Evolutionary conservation across 2,329 filamentous ascomycete genomes (phyloP), one percentile per base, ranked within the genome.

Genomic region (Aureobasidium pullulans): DNA sequence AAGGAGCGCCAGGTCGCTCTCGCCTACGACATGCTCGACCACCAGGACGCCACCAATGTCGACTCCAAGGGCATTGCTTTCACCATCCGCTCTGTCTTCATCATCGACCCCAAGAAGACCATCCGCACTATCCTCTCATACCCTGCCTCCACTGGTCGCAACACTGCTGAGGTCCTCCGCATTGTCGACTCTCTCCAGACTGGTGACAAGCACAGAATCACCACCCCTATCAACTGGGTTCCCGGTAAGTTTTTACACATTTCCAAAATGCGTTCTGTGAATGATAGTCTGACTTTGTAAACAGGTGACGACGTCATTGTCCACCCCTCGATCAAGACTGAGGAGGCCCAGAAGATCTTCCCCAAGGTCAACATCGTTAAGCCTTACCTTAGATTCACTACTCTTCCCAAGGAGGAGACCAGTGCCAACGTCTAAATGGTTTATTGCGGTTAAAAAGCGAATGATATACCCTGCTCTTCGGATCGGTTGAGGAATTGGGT

Each of bases 101-200:
- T 84, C 72, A 84, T 85, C 71, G 82, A 85, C 75, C 83, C 82
- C 60, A 81, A 81, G 75, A 84, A 84, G 78, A 83, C 77, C 62
- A 84, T 85, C 69, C 81, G 82, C 65, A 76, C 81, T 59, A 85
- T 84, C 68, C 75, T 85, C 62, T 80, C 80, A 63, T 85, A 85
- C 76, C 82, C 82, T 29, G 83, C 83, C 52, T 83, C 80, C 58
- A 84, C 82, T 40, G 82, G 83, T 61, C 76, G 78, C 67, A 80
- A 80, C 75, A 78, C 77, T 40, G 77, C 78, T 48, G 78, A 80
- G 70, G 77, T 80, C 11, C 73, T 80, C 29, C 77, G 78, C 62
- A 75, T 80, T 37, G 73, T 80, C 62, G 78, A 80, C 70, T 77
- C 75, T 57, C 74, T 80, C 63, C 77, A 79, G 74, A 80, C 77